These are phyloP conservation scores for Stropharia rugosoannulata DNA, from an alignment of 768 basidiomycete genomes.

Conservation along the genomic window DNA sequence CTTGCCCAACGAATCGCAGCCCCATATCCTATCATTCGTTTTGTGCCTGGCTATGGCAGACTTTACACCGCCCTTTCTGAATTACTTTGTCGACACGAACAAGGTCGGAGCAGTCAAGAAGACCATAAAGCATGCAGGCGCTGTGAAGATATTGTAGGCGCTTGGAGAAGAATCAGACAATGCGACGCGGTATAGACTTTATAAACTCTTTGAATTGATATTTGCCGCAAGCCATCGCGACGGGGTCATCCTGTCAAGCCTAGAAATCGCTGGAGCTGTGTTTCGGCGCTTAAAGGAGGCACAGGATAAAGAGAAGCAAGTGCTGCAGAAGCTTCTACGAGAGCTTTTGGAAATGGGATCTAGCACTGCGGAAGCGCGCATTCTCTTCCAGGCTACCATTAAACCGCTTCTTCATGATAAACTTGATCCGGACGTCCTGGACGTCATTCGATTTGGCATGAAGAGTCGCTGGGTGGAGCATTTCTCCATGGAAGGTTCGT, in stretches of 20 bases:
- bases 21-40: conserved; percentile 61
- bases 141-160: conserved; percentile 60
- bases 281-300: conserved; percentile 30
- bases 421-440: conserved; percentile 65
- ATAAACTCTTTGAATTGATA: conserved; percentile 64
- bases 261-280: conserved; percentile 53
- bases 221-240: conserved; percentile 65
- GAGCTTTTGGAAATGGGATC: conserved; percentile 77
- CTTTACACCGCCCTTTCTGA: conserved; percentile 44
- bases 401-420: conserved; percentile 44
- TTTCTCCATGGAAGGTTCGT: conserved; percentile 61
- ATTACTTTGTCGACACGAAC: conserved; percentile 50
- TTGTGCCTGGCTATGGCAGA: conserved; percentile 68
- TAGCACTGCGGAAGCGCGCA: conserved; percentile 59
- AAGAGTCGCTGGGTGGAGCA: conserved; percentile 80
- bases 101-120: conserved; percentile 42
- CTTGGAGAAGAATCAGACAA: conserved; percentile 29
- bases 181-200: conserved; percentile 44
- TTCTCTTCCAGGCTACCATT: conserved; percentile 59
- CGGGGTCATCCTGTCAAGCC: conserved; percentile 60
- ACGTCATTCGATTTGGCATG: conserved; percentile 68
- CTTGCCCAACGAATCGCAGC: conserved; percentile 42
- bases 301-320: conserved; percentile 49
- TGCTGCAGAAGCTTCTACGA: conserved; percentile 61
- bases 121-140: conserved; percentile 57